These are phyloP conservation scores for Austroboletus novae-zelandiae DNA, from an alignment of 1,284 basidiomycete species.

Conservation along the genomic window DNA sequence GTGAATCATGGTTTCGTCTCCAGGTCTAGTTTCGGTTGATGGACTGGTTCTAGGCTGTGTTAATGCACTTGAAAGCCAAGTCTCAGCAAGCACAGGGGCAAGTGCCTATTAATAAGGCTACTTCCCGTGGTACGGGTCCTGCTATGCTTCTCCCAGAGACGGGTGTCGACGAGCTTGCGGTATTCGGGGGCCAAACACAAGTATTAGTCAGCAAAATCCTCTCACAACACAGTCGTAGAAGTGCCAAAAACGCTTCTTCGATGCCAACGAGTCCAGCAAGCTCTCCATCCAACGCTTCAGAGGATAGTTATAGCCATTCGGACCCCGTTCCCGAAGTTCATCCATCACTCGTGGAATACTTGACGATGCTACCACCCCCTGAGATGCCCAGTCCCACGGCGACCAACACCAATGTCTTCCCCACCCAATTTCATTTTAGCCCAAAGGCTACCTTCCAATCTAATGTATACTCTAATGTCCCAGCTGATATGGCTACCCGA, in stretches of 20 bases:
- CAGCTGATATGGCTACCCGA: slow-evolving; percentile 9
- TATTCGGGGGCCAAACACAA: slow-evolving; percentile 63
- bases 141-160: slow-evolving; percentile 40
- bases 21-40: not conserved
- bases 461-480: slow-evolving; percentile 1
- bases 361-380: slow-evolving; percentile 38
- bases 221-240: slow-evolving; percentile 30
- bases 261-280: slow-evolving; percentile 23
- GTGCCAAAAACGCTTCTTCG: slow-evolving; percentile 14
- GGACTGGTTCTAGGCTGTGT: slow-evolving; percentile 39
- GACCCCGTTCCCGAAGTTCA: slow-evolving; percentile 50
- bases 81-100: slow-evolving; percentile 43
- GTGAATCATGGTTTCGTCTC: slow-evolving; percentile 33
- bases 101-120: slow-evolving; percentile 39
- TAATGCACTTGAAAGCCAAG: slow-evolving; percentile 47
- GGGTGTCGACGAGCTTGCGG: slow-evolving; percentile 59
- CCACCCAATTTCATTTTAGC: slow-evolving; percentile 15
- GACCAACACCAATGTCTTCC: not conserved
- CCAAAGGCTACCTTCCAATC: slow-evolving; percentile 13
- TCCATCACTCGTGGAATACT: slow-evolving; percentile 50
- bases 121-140: slow-evolving; percentile 20
- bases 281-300: slow-evolving; percentile 26
- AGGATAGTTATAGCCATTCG: slow-evolving; percentile 25
- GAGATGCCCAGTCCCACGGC: slow-evolving; percentile 14
- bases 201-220: slow-evolving; percentile 55